Conservation (phyloP, 164 flowering plant genomes). For the Dillenia turbinata region DNA sequence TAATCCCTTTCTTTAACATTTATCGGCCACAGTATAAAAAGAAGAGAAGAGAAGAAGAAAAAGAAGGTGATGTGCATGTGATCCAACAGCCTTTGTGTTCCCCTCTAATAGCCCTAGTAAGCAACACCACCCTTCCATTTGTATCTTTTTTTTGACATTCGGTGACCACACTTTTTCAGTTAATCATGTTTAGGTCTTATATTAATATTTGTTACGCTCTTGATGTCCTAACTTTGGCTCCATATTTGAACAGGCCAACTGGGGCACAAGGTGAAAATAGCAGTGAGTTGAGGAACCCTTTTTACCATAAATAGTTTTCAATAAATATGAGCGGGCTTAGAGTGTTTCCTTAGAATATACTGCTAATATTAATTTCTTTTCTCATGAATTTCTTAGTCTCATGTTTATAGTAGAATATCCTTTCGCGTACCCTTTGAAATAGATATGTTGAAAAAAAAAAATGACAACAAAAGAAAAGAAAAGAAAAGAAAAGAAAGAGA, state of each 20-base stretch:
- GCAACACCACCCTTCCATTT: slow-evolving; percentile 16
- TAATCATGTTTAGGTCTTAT: slow-evolving; percentile 34
- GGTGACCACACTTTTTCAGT: slow-evolving; percentile 21
- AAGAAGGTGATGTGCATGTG: slow-evolving; percentile 75
- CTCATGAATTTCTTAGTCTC: too few species aligned
- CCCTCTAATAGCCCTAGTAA: slow-evolving; percentile 30
- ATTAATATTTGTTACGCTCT: not conserved
- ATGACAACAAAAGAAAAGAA: slow-evolving; percentile 5
- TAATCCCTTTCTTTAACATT: slow-evolving; percentile 22
- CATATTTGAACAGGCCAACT: not conserved
- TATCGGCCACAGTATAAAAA: slow-evolving; percentile 40
- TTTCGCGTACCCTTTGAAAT: slow-evolving; percentile 21
- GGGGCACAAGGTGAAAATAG: slow-evolving; percentile 3
- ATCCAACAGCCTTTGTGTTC: slow-evolving; percentile 80
- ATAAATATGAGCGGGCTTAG: too few species aligned
- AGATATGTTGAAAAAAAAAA: slow-evolving; percentile 15
- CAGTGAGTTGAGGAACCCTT: not conserved
- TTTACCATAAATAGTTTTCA: too few species aligned
- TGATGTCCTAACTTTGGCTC: slow-evolving; percentile 12
- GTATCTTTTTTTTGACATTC: slow-evolving; percentile 27
- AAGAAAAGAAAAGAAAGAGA: slow-evolving; percentile 7
- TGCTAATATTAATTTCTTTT: too few species aligned
- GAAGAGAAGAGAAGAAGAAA: slow-evolving; percentile 48
- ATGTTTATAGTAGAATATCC: not conserved
- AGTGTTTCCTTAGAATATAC: too few species aligned